These are phyloP conservation scores for Rubus idaeus DNA, from an alignment of 306 rosid genomes.

Conservation along the genomic window DNA sequence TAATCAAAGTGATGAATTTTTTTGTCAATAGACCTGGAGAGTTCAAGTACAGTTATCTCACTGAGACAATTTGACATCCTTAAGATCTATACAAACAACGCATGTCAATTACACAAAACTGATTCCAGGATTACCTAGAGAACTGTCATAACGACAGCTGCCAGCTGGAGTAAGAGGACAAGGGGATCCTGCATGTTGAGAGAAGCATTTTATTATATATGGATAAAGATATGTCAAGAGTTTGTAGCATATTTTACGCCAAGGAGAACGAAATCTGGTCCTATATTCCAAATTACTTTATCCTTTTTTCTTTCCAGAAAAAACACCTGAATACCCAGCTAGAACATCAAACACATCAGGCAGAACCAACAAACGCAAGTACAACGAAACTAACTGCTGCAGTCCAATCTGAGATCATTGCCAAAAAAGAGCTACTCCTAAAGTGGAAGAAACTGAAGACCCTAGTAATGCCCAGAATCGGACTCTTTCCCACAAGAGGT, in stretches of 20 bases:
- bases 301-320: neutral
- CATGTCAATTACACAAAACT: conserved; percentile 18
- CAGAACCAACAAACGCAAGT: neutral
- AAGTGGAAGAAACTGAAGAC: neutral
- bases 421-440: neutral
- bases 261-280: neutral
- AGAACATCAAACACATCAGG: neutral
- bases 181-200: conserved; percentile 61
- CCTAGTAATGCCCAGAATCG: neutral
- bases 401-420: neutral
- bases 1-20: conserved; percentile 88
- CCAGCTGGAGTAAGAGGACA: conserved; percentile 91
- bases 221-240: neutral
- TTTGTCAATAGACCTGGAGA: conserved; percentile 88
- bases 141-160: conserved; percentile 91
- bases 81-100: conserved; percentile 20
- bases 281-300: conserved; percentile 6
- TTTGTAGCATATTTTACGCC: neutral
- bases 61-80: conserved; percentile 25
- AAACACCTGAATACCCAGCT: neutral
- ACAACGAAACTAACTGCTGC: neutral
- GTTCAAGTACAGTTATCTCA: conserved; percentile 40
- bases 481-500: too few species aligned
- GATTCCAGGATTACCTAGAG: conserved; percentile 64
- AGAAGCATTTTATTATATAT: neutral